These are phyloP conservation scores for Coleophoma crateriformis DNA, from an alignment of 2,329 filamentous ascomycete species.

Conservation along the genomic window DNA sequence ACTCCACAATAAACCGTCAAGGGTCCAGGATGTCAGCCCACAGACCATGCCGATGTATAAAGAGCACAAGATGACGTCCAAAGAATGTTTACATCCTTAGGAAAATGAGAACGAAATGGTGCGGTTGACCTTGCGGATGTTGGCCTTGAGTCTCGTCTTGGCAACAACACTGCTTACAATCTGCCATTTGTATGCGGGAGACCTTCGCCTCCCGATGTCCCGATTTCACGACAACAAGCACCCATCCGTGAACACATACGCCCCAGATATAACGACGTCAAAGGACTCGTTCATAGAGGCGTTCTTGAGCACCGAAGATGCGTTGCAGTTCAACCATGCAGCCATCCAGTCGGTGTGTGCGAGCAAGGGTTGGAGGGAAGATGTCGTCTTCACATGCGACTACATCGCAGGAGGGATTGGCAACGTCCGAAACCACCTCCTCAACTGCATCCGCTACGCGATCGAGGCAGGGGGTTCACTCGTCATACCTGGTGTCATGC, in stretches of 20 bases:
- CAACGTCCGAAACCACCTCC: constrained; percentile 34
- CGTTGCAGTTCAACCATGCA: not conserved
- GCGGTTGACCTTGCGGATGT: not conserved
- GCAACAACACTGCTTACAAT: not conserved
- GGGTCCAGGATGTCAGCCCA: no score
- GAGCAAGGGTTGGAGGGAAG: not conserved
- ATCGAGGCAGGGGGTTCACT: constrained; percentile 38
- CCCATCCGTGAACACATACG: not conserved
- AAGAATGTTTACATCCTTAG: no score
- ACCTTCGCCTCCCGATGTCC: not conserved
- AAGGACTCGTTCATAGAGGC: not conserved
- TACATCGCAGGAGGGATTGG: constrained; percentile 30
- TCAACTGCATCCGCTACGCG: constrained; percentile 37
- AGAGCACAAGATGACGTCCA: no score
- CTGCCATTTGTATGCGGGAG: not conserved
- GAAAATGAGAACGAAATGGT: not conserved
- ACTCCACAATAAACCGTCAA: no score
- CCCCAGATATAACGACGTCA: not conserved
- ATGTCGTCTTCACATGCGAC: not conserved
- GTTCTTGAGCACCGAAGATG: not conserved
- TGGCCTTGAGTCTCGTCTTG: not conserved
- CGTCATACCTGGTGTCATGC: not conserved
- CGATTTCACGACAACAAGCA: not conserved
- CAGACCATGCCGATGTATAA: no score
- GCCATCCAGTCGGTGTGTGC: not conserved